A percentile compares a stretch with the other conserved stretches of the same genome.
phyloP scores from a whole-genome alignment of 495 filamentous ascomycete species.

The Annulohypoxylon moriforme region DNA sequence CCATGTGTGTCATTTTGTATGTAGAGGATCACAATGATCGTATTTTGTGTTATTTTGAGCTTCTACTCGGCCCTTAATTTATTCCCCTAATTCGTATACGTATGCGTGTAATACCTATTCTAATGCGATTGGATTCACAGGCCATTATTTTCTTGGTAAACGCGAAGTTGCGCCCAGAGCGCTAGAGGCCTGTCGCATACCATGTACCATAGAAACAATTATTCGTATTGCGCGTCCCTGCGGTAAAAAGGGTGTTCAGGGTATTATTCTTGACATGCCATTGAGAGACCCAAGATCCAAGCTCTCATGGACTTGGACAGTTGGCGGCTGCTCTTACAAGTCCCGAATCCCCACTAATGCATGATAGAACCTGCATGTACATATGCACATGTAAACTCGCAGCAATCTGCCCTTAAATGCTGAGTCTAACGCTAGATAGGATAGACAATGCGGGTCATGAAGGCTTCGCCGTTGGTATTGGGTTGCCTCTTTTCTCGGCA shows the following conservation, averaged over 20 bases:
- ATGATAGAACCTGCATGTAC: conserved; percentile 25
- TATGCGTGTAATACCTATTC: conserved; percentile 9
- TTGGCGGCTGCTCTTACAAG: conserved; percentile 43
- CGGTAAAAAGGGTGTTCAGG: conserved; percentile 5
- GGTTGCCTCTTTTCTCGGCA: conserved; percentile 30
- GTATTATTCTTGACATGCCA: neutral
- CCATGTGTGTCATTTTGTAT: neutral
- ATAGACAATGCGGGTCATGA: conserved; percentile 21
- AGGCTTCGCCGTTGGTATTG: conserved; percentile 15
- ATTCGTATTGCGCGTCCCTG: conserved; percentile 33
- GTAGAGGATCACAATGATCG: neutral
- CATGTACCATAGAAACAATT: neutral
- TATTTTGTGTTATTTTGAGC: neutral
- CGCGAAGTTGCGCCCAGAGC: conserved; percentile 10
- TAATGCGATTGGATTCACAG: conserved; percentile 35
- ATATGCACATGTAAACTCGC: conserved; percentile 14
- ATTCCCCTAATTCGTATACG: conserved; percentile 2
- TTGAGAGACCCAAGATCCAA: neutral
- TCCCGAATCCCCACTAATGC: conserved; percentile 23
- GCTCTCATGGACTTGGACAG: conserved; percentile 19
- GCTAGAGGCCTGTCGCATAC: conserved; percentile 18
- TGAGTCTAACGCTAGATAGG: conserved; percentile 16
- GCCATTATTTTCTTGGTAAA: conserved; percentile 20
- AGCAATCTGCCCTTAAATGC: conserved; percentile 11
- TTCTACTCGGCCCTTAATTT: conserved; percentile 24